These are phyloP conservation scores for Otatea glauca DNA, from an alignment of 176 grass and related monocot genomes.

Conservation along the genomic window DNA sequence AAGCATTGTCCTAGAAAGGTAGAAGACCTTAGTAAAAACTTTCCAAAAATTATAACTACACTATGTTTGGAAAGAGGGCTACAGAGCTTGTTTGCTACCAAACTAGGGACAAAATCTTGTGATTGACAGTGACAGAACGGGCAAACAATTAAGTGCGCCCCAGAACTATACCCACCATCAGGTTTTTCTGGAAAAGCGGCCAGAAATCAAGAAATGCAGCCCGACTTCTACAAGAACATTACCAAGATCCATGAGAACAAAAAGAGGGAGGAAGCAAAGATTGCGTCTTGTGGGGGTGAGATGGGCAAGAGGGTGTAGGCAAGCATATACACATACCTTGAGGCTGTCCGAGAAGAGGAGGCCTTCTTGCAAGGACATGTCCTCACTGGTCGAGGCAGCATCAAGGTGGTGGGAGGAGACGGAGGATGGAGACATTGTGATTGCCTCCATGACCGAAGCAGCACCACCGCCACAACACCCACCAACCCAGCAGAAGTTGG, in stretches of 20 bases:
- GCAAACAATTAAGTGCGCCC: neutral
- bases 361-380: constrained; percentile 65
- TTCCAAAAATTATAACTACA: constrained; percentile 17
- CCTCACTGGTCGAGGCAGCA: constrained; percentile 57
- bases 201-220: constrained; percentile 27
- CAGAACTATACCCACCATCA: neutral
- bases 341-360: constrained; percentile 86
- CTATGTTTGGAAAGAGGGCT: constrained; percentile 23
- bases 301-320: neutral
- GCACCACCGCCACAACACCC: constrained; percentile 2
- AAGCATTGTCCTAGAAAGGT: neutral
- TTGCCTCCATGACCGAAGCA: constrained; percentile 50
- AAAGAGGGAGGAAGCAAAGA: neutral
- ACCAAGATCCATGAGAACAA: constrained; percentile 37
- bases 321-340: constrained; percentile 47
- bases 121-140: constrained; percentile 47
- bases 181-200: neutral
- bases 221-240: constrained; percentile 8
- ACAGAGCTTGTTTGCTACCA: constrained; percentile 23
- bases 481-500: neutral
- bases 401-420: constrained; percentile 48
- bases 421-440: constrained; percentile 51
- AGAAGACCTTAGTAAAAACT: neutral
- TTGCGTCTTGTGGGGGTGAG: neutral
- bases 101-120: constrained; percentile 44